Evolutionary conservation across 2,329 filamentous ascomycete genomes (phyloP).

Genomic region (Claviceps quebecensis): DNA sequence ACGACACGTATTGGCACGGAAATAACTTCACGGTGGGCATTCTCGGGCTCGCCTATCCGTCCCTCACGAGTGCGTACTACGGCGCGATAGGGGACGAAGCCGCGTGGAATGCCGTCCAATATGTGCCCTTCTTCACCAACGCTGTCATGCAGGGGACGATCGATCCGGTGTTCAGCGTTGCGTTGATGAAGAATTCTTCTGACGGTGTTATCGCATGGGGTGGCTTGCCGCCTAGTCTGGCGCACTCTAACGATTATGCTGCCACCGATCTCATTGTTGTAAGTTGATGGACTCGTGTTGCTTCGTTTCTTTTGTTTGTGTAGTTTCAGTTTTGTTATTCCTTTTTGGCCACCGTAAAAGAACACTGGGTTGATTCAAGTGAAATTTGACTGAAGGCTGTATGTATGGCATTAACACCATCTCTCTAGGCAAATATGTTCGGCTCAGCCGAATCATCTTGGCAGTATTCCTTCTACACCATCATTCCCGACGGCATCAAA

Average conservation of each 20-base stretch:
- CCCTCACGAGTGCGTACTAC: slow-evolving; percentile 33
- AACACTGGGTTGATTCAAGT: not conserved
- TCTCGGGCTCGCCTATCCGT: slow-evolving; percentile 35
- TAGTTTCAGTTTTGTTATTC: not conserved
- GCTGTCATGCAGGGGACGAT: slow-evolving; percentile 32
- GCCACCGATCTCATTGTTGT: slow-evolving; percentile 32
- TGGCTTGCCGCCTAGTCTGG: slow-evolving; percentile 26
- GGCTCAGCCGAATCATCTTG: slow-evolving; percentile 23
- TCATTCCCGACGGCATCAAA: slow-evolving; percentile 33
- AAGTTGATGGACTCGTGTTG: slow-evolving; percentile 10
- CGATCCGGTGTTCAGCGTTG: slow-evolving; percentile 32
- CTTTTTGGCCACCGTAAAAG: not conserved
- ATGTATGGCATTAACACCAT: not conserved
- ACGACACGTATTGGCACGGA: slow-evolving; percentile 35
- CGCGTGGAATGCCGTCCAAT: slow-evolving; percentile 25
- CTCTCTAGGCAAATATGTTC: slow-evolving; percentile 28
- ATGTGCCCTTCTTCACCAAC: slow-evolving; percentile 34
- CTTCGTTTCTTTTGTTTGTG: too few species aligned
- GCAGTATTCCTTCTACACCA: slow-evolving; percentile 38
- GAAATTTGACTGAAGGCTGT: too few species aligned
- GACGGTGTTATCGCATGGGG: slow-evolving; percentile 33
- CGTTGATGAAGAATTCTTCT: slow-evolving; percentile 32
- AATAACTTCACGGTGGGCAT: slow-evolving; percentile 38
- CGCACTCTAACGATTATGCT: slow-evolving; percentile 16
- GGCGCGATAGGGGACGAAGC: slow-evolving; percentile 25